Evolutionary conservation across 1,284 basidiomycete species (phyloP), one percentile per base, ranked within the genome.

Genomic region (Golubevia sp.): DNA sequence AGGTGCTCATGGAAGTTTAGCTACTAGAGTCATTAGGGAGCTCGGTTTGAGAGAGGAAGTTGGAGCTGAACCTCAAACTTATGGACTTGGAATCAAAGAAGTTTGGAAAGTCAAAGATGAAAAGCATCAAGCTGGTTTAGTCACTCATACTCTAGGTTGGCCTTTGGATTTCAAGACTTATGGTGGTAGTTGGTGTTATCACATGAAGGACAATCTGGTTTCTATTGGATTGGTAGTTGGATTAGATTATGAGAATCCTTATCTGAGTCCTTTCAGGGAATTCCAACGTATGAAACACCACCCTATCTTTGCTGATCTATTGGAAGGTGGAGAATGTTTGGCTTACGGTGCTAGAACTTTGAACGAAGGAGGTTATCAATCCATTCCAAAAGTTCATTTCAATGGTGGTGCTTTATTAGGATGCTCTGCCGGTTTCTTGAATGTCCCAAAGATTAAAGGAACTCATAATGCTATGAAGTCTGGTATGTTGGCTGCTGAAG

Each of bases 391-490:
- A 81, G 87, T 98, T 49, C 86, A 93, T 79, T 99, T 99, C 88
- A 94, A 95, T 0, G 96, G 97, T 15, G 96, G 97, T 30, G 96
- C 94, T 0, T 86, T 99, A 53, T 90, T 99, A 56, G 96, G 96
- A 0, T 98, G 96, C 85, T 91, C 94, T 0, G 96, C 96, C 0
- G 97, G 85, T 55, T 96, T 99, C 85, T 88, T 99, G 64, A 99
- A 99, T 85, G 89, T 97, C 15, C 92, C 95, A 49, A 99, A 98
- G 86, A 99, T 99, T 86, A 99, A 99, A 85, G 96, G 96, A n/a
- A 97, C 95, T 0, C 97, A 99, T 84, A 98, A 96, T 67, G 95
- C 96, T n/a, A 98, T 99, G 96, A 97, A 98, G 87, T 93, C 91
- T 52, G 96, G 96, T 21, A 98, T 98, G 91, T 87, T 98, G 21